Evolutionary conservation across 2,329 filamentous ascomycete genomes (phyloP), one percentile per base, ranked within the genome.

Genomic region (Setomelanomma holmii): DNA sequence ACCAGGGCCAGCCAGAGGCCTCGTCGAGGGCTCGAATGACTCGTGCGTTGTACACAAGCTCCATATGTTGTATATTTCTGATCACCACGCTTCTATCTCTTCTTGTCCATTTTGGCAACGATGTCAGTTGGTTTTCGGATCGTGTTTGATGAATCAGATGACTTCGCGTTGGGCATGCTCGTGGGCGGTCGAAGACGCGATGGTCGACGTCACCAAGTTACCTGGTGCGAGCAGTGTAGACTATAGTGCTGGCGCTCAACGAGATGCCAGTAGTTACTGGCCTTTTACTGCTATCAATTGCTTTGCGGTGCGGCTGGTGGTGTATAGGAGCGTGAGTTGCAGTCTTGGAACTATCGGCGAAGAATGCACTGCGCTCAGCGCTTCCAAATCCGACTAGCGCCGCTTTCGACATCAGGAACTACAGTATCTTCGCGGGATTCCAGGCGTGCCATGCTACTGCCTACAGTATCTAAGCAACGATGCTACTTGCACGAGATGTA

Each of bases 11-110:
- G 40, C 14, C 12, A 20, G 22, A 8, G 49, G 43, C 36, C 17
- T 52, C 8, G 4, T 23, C 19, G 22, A 11, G 5, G 22, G 21
- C 27, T 45, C 33, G 23, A 52, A 52, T n/a, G 49, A 24, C 17
- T 42, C 42, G 21, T 43, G 42, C 12, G 49, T 46, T 17, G 49
- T 19, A 22, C 30, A 42, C 49, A 42, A 52, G 16, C 43, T 7
- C 42, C 42, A 38, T 43, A 52, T 7, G n/a, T 20, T n/a, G 93
- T 93, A 72, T 95, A 93, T 48, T 84, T 84, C 77, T 96, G 93
- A 71, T 96, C 92, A 69, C 93, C 96, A 77, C 96, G 96, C 84
- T 96, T 96, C 82, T 96, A 96, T 54, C 92, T 84, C 69, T 85
- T 85, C 51, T 91, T 84, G 72, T 92, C 96, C 5, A 92, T n/a